phyloP scores from a whole-genome alignment of 306 rosid genomes.

The Albizia julibrissin region DNA sequence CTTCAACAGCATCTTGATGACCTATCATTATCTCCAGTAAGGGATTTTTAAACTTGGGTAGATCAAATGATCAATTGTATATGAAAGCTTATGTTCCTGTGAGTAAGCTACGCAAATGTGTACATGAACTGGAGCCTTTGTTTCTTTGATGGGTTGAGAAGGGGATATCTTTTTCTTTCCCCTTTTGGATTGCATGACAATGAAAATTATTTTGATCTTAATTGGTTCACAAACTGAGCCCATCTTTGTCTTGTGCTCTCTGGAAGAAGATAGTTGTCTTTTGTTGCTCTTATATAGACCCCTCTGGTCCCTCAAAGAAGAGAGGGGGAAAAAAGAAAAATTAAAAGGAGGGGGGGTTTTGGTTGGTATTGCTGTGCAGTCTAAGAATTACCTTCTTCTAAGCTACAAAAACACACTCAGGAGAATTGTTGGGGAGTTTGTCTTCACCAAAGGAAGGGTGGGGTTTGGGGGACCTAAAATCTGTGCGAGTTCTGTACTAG shows the following conservation, averaged over 20 bases:
- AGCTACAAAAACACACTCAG: neutral
- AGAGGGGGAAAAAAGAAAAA: too few relatives aligned
- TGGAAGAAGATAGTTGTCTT: neutral
- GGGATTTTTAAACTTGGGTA: neutral
- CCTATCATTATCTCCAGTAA: neutral
- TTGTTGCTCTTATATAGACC: neutral
- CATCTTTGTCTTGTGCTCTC: neutral
- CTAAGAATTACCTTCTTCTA: neutral
- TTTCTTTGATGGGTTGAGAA: neutral
- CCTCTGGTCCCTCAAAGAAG: neutral
- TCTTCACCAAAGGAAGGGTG: neutral
- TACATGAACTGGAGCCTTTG: neutral
- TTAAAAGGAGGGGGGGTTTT: neutral
- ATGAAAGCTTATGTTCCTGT: neutral
- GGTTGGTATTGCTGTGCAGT: neutral
- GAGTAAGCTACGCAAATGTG: neutral
- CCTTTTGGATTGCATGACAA: neutral
- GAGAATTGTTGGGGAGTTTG: slow-evolving; percentile 4
- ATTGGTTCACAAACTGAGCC: neutral
- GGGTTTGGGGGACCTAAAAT: neutral
- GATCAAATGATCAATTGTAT: neutral
- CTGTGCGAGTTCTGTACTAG: neutral
- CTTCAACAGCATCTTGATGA: neutral
- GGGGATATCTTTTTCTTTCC: neutral
- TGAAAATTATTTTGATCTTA: neutral